A percentile compares a stretch with the other conserved stretches of the same genome.
Conservation (phyloP, 2,329 filamentous ascomycete species). For the Trichophyton mentagrophytes region DNA sequence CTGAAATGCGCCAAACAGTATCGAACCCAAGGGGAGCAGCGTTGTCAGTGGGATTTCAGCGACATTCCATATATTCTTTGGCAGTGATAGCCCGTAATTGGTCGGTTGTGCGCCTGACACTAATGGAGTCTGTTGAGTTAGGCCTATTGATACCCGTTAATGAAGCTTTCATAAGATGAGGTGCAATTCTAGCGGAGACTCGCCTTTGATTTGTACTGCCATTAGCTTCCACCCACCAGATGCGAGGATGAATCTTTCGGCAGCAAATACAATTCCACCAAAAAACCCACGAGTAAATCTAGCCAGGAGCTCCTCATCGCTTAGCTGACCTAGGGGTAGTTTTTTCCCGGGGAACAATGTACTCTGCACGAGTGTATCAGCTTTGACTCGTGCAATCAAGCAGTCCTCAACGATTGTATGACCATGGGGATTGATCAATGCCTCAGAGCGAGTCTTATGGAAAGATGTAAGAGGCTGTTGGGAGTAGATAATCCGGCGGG, state of each 20-base stretch:
- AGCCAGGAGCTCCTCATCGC: slow-evolving; percentile 10
- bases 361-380: background rate
- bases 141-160: background rate
- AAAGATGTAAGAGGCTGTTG: slow-evolving; percentile 6
- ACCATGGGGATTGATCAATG: slow-evolving; percentile 7
- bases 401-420: slow-evolving; percentile 7
- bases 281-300: slow-evolving; percentile 11
- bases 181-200: background rate
- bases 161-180: background rate
- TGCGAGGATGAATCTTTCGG: slow-evolving; percentile 6
- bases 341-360: background rate
- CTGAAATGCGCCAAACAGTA: slow-evolving; percentile 8
- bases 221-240: slow-evolving; percentile 3
- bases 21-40: slow-evolving; percentile 8
- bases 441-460: background rate
- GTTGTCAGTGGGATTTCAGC: slow-evolving; percentile 6
- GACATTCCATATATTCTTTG: slow-evolving; percentile 1
- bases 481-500: slow-evolving; percentile 3
- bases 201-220: slow-evolving; percentile 7
- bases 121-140: background rate
- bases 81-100: background rate
- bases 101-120: background rate
- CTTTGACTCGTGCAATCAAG: slow-evolving; percentile 4
- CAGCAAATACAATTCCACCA: slow-evolving; percentile 7
- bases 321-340: background rate